phyloP scores from a whole-genome alignment of 345 rosid genomes.

The Populus davidiana region DNA sequence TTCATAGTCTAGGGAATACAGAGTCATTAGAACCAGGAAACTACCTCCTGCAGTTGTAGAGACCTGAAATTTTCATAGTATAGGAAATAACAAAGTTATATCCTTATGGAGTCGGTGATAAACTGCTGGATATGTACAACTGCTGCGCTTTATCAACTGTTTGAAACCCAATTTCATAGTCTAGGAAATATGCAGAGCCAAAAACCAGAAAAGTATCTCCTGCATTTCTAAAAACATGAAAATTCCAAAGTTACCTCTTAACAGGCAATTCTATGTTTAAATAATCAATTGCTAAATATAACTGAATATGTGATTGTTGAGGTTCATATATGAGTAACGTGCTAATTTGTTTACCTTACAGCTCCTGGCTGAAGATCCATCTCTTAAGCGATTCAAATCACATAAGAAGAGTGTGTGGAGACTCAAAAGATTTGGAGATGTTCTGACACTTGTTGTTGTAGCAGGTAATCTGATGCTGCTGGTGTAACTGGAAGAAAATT shows the following conservation, averaged over 20 bases:
- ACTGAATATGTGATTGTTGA: not conserved
- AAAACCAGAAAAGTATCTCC: not conserved
- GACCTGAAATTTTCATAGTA: not conserved
- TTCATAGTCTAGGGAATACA: not conserved
- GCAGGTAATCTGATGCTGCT: constrained; percentile 53
- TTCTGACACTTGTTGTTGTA: constrained; percentile 73
- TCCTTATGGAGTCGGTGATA: not conserved
- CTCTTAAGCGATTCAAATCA: constrained; percentile 73
- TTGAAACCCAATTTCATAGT: not conserved
- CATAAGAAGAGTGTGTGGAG: constrained; percentile 53
- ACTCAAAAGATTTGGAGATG: constrained; percentile 70
- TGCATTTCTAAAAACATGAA: not conserved
- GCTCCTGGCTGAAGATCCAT: constrained; percentile 82
- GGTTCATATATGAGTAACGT: not conserved
- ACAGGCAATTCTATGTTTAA: not conserved
- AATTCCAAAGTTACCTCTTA: not conserved
- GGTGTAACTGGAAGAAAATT: not conserved
- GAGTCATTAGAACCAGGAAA: not conserved
- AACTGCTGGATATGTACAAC: not conserved
- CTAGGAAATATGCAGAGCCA: not conserved
- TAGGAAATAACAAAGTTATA: not conserved
- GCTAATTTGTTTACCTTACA: constrained; percentile 25
- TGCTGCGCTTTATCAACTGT: not conserved
- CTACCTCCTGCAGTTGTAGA: too few species aligned
- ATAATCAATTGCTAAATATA: not conserved